Percentiles rank a stretch among this genome's conserved stretches.
phyloP scores from a whole-genome alignment of 306 rosid genomes.

The Calophaca sinica region DNA sequence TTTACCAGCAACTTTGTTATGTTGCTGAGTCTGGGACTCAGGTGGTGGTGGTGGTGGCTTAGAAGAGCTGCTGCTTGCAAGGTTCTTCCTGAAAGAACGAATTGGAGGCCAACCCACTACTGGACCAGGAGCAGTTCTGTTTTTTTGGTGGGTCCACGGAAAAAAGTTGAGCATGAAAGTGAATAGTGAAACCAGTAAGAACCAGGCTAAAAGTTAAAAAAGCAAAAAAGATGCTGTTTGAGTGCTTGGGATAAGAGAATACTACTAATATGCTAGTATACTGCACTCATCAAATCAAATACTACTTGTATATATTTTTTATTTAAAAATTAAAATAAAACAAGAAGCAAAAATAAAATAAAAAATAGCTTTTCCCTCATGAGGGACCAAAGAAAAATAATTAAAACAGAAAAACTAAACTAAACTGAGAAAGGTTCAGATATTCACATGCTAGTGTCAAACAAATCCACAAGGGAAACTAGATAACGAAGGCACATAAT shows the following conservation, averaged over 20 bases:
- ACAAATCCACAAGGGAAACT: slow-evolving; percentile 33
- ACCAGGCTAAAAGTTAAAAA: slow-evolving; percentile 17
- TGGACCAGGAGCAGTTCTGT: slow-evolving; percentile 93
- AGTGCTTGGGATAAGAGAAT: too few relatives aligned
- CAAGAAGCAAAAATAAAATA: too few relatives aligned
- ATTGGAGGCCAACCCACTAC: slow-evolving; percentile 99
- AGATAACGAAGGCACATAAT: slow-evolving; percentile 46
- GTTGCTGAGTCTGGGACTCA: slow-evolving; percentile 50
- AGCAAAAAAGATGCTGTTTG: slow-evolving; percentile 18
- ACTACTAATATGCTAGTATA: too few relatives aligned
- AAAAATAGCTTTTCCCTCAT: slow-evolving; percentile 16
- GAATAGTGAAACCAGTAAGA: slow-evolving; percentile 33
- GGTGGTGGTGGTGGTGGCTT: slow-evolving; percentile 53
- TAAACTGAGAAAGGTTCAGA: slow-evolving; percentile 41
- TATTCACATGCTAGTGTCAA: slow-evolving; percentile 49
- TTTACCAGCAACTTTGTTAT: slow-evolving; percentile 54
- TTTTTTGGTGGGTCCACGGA: slow-evolving; percentile 40
- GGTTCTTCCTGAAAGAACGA: slow-evolving; percentile 91
- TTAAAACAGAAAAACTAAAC: background rate
- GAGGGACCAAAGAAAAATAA: slow-evolving; percentile 29
- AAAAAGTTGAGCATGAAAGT: slow-evolving; percentile 40
- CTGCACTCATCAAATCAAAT: too few relatives aligned
- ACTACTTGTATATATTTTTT: too few relatives aligned
- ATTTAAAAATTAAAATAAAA: too few relatives aligned
- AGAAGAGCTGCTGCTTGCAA: slow-evolving; percentile 65